These are phyloP conservation scores for Drechslerella coelobrocha DNA, from an alignment of 2,329 filamentous ascomycete genomes.

Conservation along the genomic window DNA sequence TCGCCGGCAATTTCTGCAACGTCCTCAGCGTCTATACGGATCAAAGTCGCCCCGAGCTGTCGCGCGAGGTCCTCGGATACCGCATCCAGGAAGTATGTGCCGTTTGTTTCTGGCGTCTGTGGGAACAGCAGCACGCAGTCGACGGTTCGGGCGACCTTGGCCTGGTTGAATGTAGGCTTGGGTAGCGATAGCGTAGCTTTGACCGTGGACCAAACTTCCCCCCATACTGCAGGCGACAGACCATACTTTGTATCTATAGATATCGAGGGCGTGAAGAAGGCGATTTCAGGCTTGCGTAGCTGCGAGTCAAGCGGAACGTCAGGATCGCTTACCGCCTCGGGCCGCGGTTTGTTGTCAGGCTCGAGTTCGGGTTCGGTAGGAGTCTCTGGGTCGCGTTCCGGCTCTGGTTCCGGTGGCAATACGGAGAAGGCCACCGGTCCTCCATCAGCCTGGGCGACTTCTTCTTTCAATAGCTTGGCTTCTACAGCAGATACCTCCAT, in stretches of 20 bases:
- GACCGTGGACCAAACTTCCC: slow-evolving; percentile 63
- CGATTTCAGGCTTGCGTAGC: slow-evolving; percentile 13
- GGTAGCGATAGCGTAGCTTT: slow-evolving; percentile 63
- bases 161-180: slow-evolving; percentile 58
- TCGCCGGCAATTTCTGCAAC: slow-evolving; percentile 73
- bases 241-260: slow-evolving; percentile 56
- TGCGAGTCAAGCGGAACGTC: slow-evolving; percentile 5
- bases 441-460: slow-evolving; percentile 50
- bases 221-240: slow-evolving; percentile 60
- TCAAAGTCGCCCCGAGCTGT: slow-evolving; percentile 69
- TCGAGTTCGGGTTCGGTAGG: slow-evolving; percentile 28
- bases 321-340: neutral
- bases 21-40: slow-evolving; percentile 73
- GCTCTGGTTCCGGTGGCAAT: neutral
- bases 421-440: slow-evolving; percentile 8
- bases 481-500: slow-evolving; percentile 3
- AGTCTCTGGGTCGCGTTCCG: slow-evolving; percentile 3
- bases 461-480: slow-evolving; percentile 10
- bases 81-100: slow-evolving; percentile 64
- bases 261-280: slow-evolving; percentile 43
- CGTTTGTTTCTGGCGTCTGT: slow-evolving; percentile 60
- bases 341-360: neutral
- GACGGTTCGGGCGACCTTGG: slow-evolving; percentile 62
- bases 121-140: slow-evolving; percentile 69
- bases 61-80: slow-evolving; percentile 70